Evolutionary conservation across 371 early-diverging fungal genomes (phyloP).

Genomic region (Coemansia sp.): DNA sequence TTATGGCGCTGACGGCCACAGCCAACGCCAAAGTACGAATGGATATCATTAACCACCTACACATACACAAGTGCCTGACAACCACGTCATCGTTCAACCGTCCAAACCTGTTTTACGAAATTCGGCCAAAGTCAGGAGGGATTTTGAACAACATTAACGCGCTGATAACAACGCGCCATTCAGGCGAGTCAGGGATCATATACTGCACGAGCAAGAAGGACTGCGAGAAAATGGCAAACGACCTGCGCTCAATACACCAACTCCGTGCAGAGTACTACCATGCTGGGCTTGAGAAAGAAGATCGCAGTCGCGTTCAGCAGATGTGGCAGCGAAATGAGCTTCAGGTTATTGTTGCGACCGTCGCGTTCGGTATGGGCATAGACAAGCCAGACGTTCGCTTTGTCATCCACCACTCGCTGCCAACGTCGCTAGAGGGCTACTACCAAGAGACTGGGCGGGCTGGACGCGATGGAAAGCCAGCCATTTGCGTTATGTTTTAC

Average conservation of each 20-base stretch:
- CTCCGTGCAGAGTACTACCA: slow-evolving; percentile 82
- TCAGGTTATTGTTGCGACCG: slow-evolving; percentile 96
- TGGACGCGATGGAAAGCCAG: slow-evolving; percentile 92
- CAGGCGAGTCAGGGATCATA: slow-evolving; percentile 90
- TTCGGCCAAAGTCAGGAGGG: slow-evolving; percentile 59
- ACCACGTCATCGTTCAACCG: slow-evolving; percentile 91
- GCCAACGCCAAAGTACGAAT: slow-evolving; percentile 89
- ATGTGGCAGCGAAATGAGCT: slow-evolving; percentile 82
- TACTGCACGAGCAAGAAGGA: slow-evolving; percentile 87
- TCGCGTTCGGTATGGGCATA: slow-evolving; percentile 99
- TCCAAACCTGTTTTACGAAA: slow-evolving; percentile 80
- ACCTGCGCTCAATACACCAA: slow-evolving; percentile 57
- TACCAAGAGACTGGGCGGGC: slow-evolving; percentile 99
- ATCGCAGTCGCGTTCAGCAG: slow-evolving; percentile 79
- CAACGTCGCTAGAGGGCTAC: slow-evolving; percentile 97
- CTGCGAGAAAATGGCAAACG: slow-evolving; percentile 87
- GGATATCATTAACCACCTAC: slow-evolving; percentile 67
- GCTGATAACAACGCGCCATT: slow-evolving; percentile 71
- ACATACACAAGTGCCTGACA: slow-evolving; percentile 66
- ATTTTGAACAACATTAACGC: slow-evolving; percentile 71
- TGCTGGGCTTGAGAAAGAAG: slow-evolving; percentile 88
- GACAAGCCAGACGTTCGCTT: slow-evolving; percentile 99
- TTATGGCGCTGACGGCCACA: slow-evolving; percentile 98
- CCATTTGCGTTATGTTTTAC: slow-evolving; percentile 90
- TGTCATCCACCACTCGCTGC: slow-evolving; percentile 96